Evolutionary conservation across 2,329 filamentous ascomycete genomes (phyloP).

Genomic region (Botryotinia globosa): DNA sequence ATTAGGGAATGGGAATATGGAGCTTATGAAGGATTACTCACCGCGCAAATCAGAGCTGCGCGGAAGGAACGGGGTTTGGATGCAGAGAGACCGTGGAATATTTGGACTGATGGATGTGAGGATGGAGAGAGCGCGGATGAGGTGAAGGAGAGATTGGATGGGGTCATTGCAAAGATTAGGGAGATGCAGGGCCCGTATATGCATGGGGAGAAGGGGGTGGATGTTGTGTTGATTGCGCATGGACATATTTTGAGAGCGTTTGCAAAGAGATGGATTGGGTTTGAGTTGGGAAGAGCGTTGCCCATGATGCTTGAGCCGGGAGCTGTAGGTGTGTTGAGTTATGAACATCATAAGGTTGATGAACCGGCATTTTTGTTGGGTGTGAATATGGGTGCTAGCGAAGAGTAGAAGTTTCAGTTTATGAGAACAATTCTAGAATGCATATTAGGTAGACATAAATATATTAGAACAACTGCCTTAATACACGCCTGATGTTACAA

Average conservation of each 20-base stretch:
- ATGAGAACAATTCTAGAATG: background rate
- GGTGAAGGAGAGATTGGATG: slow-evolving; percentile 48
- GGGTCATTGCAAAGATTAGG: slow-evolving; percentile 48
- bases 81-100: slow-evolving; percentile 47
- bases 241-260: slow-evolving; percentile 54
- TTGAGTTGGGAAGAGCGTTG: slow-evolving; percentile 39
- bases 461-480: background rate
- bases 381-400: slow-evolving; percentile 36
- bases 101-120: slow-evolving; percentile 52
- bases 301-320: slow-evolving; percentile 43
- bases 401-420: background rate
- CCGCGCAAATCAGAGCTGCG: slow-evolving; percentile 43
- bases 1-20: slow-evolving; percentile 53
- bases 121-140: slow-evolving; percentile 49
- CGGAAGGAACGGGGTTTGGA: slow-evolving; percentile 45
- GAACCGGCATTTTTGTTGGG: slow-evolving; percentile 41
- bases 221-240: slow-evolving; percentile 49
- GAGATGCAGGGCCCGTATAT: slow-evolving; percentile 47
- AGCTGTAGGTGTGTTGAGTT: slow-evolving; percentile 41
- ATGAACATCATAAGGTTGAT: slow-evolving; percentile 40
- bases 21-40: slow-evolving; percentile 48
- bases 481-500: background rate
- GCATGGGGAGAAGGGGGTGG: slow-evolving; percentile 43
- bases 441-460: background rate
- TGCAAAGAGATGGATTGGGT: slow-evolving; percentile 53